Base-by-base conservation (phyloP, 2,329 filamentous ascomycete species). In the Sclerotinia trifoliorum region DNA sequence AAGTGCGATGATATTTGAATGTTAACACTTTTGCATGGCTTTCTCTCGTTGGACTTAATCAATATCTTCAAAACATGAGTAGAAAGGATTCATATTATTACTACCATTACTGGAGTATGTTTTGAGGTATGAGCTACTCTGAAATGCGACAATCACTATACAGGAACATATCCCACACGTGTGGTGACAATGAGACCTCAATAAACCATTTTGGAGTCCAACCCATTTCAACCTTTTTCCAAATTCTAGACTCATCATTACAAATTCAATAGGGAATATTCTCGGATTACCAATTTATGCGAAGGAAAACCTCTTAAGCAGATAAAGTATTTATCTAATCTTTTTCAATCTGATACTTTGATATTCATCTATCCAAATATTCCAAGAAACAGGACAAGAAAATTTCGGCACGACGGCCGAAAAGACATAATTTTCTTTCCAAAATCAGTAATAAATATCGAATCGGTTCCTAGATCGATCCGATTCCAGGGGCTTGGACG, bases 261-360 rank as follows among this genome's bases (percentile, higher is more conserved):
- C 4, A 7, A 17, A 57, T 24, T 21, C 4, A 24, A 24, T 24
- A 17, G 35, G 6, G 11, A 10, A 39, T 24, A 10, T 1, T 17
- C n/a, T 4, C 35, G n/a, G 32, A n/a, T 39, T 39, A 21, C n/a
- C 13, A 57, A 57, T 39, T 39, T 13, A 57, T 57, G 32, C n/a
- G 2, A 57, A 19, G 8, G 42, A 24, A 2, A 57, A 24, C 3
- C 24, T 35, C 13, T n/a, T n/a, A 42, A 42, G 32, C 32, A 32
- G 26, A 19, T 32, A 61, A n/a, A 24, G 39, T 17, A 35, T 61
- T n/a, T 32, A 48, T 61, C 26, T 26, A 48, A 61, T 61, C 57
- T 48, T 61, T 48, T 17, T 3, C 57, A 54, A 32, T 24, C 51
- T 54, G 26, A 29, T 54, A 42, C 42, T 4, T 6, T 42, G 42